Percentiles rank a stretch among this genome's conserved stretches.
Conservation (phyloP, 345 rosid species). For the Cardamine resedifolia region DNA sequence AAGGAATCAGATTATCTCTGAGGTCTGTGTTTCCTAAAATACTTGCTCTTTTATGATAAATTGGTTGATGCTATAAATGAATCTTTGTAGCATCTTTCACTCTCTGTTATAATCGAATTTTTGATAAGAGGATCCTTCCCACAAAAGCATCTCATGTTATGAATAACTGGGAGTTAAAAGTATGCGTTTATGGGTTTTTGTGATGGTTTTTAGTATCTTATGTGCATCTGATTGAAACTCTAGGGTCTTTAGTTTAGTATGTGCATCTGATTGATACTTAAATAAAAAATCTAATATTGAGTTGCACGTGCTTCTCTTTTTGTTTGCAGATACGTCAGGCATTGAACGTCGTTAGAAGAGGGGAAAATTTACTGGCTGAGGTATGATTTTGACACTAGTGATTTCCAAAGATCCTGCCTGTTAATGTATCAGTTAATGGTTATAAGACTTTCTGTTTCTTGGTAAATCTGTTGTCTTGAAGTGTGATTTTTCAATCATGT, state of each 20-base stretch:
- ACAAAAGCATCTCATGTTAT: background rate
- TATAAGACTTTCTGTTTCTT: slow-evolving; percentile 8
- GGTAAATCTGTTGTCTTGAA: slow-evolving; percentile 6
- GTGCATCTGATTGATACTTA: background rate
- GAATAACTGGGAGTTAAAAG: background rate
- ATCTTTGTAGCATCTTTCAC: background rate
- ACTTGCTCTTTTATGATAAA: background rate
- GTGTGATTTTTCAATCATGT: slow-evolving; percentile 3
- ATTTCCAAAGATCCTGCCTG: slow-evolving; percentile 1
- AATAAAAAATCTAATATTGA: background rate
- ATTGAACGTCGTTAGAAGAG: slow-evolving; percentile 76
- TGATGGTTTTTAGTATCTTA: background rate
- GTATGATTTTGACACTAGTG: slow-evolving; percentile 43
- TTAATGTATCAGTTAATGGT: slow-evolving; percentile 17
- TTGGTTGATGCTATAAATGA: slow-evolving; percentile 6
- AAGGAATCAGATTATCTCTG: slow-evolving; percentile 68
- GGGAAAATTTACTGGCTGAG: slow-evolving; percentile 71
- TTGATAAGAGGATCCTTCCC: background rate
- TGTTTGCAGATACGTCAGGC: slow-evolving; percentile 77
- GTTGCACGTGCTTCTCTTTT: slow-evolving; percentile 32
- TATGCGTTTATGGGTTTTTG: background rate
- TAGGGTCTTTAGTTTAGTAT: background rate
- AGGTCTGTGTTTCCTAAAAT: slow-evolving; percentile 47
- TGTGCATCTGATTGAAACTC: background rate
- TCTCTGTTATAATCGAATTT: background rate